Evolutionary conservation across 192 early-diverging fungal species (phyloP), one percentile per base, ranked within the genome.

Genomic region (Backusella westeae): DNA sequence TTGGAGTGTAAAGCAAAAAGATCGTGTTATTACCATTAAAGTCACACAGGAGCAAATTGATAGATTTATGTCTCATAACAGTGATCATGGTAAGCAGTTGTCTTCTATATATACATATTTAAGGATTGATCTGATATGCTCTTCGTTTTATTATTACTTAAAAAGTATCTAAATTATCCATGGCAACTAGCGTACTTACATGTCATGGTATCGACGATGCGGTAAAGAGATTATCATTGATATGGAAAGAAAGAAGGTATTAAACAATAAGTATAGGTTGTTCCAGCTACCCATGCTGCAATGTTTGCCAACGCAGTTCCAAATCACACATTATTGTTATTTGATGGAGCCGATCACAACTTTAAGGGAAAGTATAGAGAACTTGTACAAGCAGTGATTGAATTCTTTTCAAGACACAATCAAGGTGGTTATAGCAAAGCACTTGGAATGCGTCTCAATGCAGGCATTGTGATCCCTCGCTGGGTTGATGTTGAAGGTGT

Each of bases 401-500:
- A 75, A 19, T 85, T 85, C 56, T 86, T 89, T 71, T 35, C 69
- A 36, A 34, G 35, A 6, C 75, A 82, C 15, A 65, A 74, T 36
- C 36, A 67, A 46, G 65, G 73, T 36, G 67, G 46, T 14, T 75
- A 73, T 56, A 26, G 6, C 21, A 74, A 65, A 35, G 73, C 72
- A 34, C 14, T 35, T 9, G n/a, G 49, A 8, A 79, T 79, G 73
- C 66, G 78, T 42, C 76, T 66, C 14, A 67, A 67, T 71, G 38
- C 34, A 9, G 39, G 52, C 21, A 34, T 83, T 35, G 49, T 63
- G 41, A 82, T 85, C 67, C 81, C 80, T 17, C 39, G 81, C 12
- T 85, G 81, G 78, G 70, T 85, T 12, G 82, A 85, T 75, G 80
- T 89, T 6, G 84, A 85, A 10, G 89, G 89, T 10, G 85, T 90